Base-by-base conservation (phyloP, 2,329 filamentous ascomycete genomes). In the Talaromyces sp. region DNA sequence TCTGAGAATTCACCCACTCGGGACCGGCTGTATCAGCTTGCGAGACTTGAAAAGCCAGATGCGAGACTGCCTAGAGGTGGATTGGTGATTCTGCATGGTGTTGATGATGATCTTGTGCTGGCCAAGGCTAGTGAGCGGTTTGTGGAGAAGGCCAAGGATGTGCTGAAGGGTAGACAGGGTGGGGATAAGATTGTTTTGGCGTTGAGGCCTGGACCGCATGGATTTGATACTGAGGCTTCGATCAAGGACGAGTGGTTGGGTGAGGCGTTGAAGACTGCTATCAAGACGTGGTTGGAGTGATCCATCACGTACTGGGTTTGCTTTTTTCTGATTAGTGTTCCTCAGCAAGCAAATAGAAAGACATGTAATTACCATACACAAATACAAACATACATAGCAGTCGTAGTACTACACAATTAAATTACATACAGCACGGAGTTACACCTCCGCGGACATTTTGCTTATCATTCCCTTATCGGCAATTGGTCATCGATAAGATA, bases 191-290 rank as follows among this genome's bases (percentile, higher is more conserved):
- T 79, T 43, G 45, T 69, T 43, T 38, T 78, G 22, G 67, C 68
- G 11, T 36, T 74, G 22, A 66, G 67, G n/a, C 71, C 74, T 13
- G 77, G 77, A 1, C 73, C 72, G 5, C 78, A 80, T 72, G 78
- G 77, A 1, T 79, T 79, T 70, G 77, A 79, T 53, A 31, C 17
- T 1, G 22, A 45, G 13, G 25, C 58, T n/a, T 45, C 47, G 19
- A 27, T 67, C n/a, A 43, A 61, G 11, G 65, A 64, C 15, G 22
- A 22, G 27, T 67, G 65, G 65, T 15, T 67, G 49, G 19, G n/a
- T 15, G 56, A 58, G 3, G 61, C 56, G 17, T 34, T 67, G 31
- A 61, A 64, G 47, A 58, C 40, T 31, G 65, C 65, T 27, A 36
- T 67, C 27, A 17, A 64, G 40, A 58, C 61, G 22, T 67, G 65